Evolutionary conservation across 2,329 filamentous ascomycete species (phyloP).

Genomic region (Scedosporium aurantiacum): DNA sequence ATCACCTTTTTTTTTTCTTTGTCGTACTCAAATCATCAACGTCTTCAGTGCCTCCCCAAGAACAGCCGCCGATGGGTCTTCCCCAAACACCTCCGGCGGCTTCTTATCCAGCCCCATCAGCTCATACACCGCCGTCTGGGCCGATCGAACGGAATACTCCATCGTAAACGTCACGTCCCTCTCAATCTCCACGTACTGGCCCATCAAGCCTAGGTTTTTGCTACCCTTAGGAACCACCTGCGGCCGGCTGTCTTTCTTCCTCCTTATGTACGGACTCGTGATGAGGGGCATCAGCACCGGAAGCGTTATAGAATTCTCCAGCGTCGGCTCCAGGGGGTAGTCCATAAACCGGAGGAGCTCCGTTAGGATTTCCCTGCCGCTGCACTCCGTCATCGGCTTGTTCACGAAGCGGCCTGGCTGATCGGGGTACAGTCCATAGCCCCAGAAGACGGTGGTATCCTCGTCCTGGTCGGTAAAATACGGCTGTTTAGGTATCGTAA

Average conservation of each 20-base stretch:
- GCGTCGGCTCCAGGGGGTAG: slow-evolving; percentile 17
- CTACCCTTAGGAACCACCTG: slow-evolving; percentile 23
- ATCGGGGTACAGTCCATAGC: slow-evolving; percentile 27
- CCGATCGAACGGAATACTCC: slow-evolving; percentile 24
- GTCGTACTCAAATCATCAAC: slow-evolving; percentile 8
- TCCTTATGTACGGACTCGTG: slow-evolving; percentile 24
- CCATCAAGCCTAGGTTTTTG: slow-evolving; percentile 26
- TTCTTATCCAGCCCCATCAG: slow-evolving; percentile 15
- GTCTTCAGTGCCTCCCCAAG: slow-evolving; percentile 11
- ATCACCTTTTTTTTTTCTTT: neutral
- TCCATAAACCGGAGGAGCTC: slow-evolving; percentile 26
- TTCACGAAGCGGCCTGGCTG: slow-evolving; percentile 22
- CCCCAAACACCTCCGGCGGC: slow-evolving; percentile 18
- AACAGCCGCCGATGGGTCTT: slow-evolving; percentile 10
- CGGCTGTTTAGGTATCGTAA: slow-evolving; percentile 28
- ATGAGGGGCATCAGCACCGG: slow-evolving; percentile 29
- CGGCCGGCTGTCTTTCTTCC: slow-evolving; percentile 24
- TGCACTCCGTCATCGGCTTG: slow-evolving; percentile 28
- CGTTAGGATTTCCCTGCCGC: slow-evolving; percentile 25
- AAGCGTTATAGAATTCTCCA: slow-evolving; percentile 11
- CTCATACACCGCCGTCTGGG: slow-evolving; percentile 22
- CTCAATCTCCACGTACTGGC: slow-evolving; percentile 29
- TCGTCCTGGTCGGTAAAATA: slow-evolving; percentile 25
- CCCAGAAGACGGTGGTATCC: slow-evolving; percentile 25
- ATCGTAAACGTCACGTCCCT: slow-evolving; percentile 21